Conservation (phyloP, 2,329 filamentous ascomycete species). For the Ophiocordyceps camponoti-leonardi region DNA sequence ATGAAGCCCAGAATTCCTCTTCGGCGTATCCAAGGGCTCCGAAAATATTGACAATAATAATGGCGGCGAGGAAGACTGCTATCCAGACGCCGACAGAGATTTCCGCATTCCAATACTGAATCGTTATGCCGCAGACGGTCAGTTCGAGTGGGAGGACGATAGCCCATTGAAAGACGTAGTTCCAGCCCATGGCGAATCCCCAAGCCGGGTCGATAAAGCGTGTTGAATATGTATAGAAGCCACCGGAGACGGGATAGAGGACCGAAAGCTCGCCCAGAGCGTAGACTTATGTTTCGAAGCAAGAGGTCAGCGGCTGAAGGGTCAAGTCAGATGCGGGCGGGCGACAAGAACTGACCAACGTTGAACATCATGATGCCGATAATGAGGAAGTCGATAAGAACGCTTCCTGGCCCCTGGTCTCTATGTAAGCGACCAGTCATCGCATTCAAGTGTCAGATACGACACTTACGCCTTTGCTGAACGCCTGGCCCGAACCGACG, state of each 20-base stretch:
- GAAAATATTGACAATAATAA: constrained; percentile 31
- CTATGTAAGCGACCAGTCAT: not conserved
- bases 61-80: constrained; percentile 27
- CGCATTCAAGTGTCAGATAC: not conserved
- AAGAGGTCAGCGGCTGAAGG: not conserved
- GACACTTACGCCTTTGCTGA: constrained; percentile 25
- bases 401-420: constrained; percentile 15
- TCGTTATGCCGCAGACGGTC: constrained; percentile 30
- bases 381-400: constrained; percentile 26
- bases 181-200: constrained; percentile 35
- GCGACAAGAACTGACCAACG: constrained; percentile 14
- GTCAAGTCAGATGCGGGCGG: too few relatives aligned
- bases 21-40: constrained; percentile 30
- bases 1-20: constrained; percentile 34
- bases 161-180: constrained; percentile 30
- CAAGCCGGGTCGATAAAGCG: constrained; percentile 43
- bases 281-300: constrained; percentile 18
- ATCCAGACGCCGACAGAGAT: constrained; percentile 30
- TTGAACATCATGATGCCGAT: constrained; percentile 37
- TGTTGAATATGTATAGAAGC: constrained; percentile 40
- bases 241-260: constrained; percentile 39
- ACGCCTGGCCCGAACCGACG: constrained; percentile 33
- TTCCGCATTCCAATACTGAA: constrained; percentile 30
- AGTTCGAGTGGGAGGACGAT: constrained; percentile 28
- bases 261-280: constrained; percentile 41